Evolutionary conservation across 1,284 basidiomycete genomes (phyloP).

Genomic region (Microstroma glucosiphilum): DNA sequence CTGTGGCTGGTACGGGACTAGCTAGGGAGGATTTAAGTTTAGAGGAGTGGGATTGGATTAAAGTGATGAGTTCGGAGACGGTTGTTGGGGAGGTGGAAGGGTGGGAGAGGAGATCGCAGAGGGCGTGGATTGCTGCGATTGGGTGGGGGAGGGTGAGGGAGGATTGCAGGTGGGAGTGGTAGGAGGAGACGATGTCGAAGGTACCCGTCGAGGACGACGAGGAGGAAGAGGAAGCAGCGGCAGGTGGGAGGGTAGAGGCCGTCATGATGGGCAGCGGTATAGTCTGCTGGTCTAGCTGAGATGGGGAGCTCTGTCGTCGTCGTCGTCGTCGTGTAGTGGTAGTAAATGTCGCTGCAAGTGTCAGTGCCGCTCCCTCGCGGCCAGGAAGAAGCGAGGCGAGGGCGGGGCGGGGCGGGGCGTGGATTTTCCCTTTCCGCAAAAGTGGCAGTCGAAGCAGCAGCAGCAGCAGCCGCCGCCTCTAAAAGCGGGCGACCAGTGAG

Average conservation of each 20-base stretch:
- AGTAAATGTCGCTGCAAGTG: too few species aligned
- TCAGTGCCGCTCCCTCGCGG: too few species aligned
- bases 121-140: slow-evolving; percentile 73
- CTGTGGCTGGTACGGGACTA: slow-evolving; percentile 77
- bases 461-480: too few species aligned
- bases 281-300: too few species aligned
- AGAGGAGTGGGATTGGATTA: slow-evolving; percentile 68
- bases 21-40: slow-evolving; percentile 62
- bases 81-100: slow-evolving; percentile 63
- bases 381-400: too few species aligned
- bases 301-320: too few species aligned
- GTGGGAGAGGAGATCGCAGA: slow-evolving; percentile 68
- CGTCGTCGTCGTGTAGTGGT: too few species aligned
- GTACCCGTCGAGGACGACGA: slow-evolving; percentile 8
- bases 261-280: too few species aligned
- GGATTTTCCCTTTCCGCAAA: too few species aligned
- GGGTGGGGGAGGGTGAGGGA: slow-evolving; percentile 68
- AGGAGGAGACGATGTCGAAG: slow-evolving; percentile 39
- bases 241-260: neutral
- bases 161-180: slow-evolving; percentile 30
- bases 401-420: too few species aligned
- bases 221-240: slow-evolving; percentile 4
- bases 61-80: slow-evolving; percentile 81
- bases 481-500: too few species aligned
- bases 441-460: too few species aligned